These are phyloP conservation scores for Calonectria honghensis DNA, from an alignment of 2,329 filamentous ascomycete species.

Conservation along the genomic window DNA sequence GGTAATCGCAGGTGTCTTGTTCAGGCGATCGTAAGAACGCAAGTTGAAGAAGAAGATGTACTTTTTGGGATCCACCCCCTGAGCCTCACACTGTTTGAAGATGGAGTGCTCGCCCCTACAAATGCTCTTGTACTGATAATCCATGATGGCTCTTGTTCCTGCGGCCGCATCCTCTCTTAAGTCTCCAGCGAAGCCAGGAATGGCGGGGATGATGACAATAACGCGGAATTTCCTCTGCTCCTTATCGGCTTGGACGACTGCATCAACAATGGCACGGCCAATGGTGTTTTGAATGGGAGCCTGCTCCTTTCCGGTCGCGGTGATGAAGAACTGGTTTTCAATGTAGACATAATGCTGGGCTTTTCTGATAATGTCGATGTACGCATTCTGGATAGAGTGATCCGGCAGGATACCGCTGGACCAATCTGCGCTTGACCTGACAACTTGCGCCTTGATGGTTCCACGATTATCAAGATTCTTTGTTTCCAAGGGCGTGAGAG, in stretches of 20 bases:
- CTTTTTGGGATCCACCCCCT: slow-evolving; percentile 85
- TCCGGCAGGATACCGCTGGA: slow-evolving; percentile 91
- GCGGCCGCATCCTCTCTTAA: slow-evolving; percentile 87
- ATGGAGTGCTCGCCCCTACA: slow-evolving; percentile 94
- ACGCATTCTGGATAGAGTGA: slow-evolving; percentile 91
- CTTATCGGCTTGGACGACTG: slow-evolving; percentile 86
- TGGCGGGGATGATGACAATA: slow-evolving; percentile 91
- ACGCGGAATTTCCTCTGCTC: slow-evolving; percentile 92
- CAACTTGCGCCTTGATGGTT: slow-evolving; percentile 86
- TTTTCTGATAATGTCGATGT: slow-evolving; percentile 87
- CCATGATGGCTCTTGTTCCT: slow-evolving; percentile 96
- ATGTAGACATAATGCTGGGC: slow-evolving; percentile 97
- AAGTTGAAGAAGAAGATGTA: slow-evolving; percentile 97
- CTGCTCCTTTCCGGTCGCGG: slow-evolving; percentile 92
- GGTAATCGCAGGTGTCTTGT: slow-evolving; percentile 84
- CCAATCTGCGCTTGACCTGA: slow-evolving; percentile 95
- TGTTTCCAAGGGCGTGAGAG: slow-evolving; percentile 79
- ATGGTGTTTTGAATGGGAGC: slow-evolving; percentile 90
- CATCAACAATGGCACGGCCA: slow-evolving; percentile 92
- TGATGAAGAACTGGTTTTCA: slow-evolving; percentile 99
- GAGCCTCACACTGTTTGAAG: slow-evolving; percentile 82
- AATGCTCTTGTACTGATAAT: slow-evolving; percentile 98
- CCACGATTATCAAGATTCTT: slow-evolving; percentile 81
- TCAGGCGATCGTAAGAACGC: slow-evolving; percentile 92
- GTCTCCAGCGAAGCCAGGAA: slow-evolving; percentile 96